Base-by-base conservation (phyloP, 139 green algal genomes). In the Chlorella sp. region DNA sequence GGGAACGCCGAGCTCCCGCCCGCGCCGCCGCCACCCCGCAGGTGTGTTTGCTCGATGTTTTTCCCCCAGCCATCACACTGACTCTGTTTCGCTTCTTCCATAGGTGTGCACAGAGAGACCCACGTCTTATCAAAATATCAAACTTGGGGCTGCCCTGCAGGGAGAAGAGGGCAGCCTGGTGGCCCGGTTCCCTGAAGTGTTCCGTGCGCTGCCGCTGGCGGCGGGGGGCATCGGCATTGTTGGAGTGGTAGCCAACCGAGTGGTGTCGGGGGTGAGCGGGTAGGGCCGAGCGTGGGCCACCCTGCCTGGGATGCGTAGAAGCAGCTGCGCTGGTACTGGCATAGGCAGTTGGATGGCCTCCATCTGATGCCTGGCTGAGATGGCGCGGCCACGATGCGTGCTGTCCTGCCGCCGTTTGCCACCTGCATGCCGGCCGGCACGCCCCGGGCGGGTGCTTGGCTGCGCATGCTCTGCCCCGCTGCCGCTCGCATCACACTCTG, bases 221-320 rank as follows among this genome's bases (percentile, higher is more conserved):
- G 91, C 91, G 60, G 92, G 92, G 14, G 91, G 78, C 2, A 36
- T 89, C 16, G 93, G 93, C 36, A 91, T 96, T 14, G 34, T 39
- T 5, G 90, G 85, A 5, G 90, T 94, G 7, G 68, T 96, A 2
- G 73, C 89, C 32, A 96, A 95, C 88, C 89, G 92, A 24, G 39
- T 94, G 19, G 16, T 89, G 1, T 91, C 90, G 3, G 91, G 92
- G 76, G 93, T 95, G 85, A 57, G 91, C 2, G 34, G 16, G 32
- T 30, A 39, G 71, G 7, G 71, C 48, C n/a, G n/a, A n/a, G n/a
- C n/a, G n/a, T n/a, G n/a, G n/a, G n/a, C n/a, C n/a, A n/a, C n/a
- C n/a, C n/a, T n/a, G n/a, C n/a, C n/a, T 21, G 28, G 16, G 5
- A 7, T n/a, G 24, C 15, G 22, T 19, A 11, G 61, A 64, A 5